Percentiles rank a stretch among this genome's conserved stretches.
Conservation (phyloP, 768 basidiomycete species). For the Lepiota brunneoincarnata region DNA sequence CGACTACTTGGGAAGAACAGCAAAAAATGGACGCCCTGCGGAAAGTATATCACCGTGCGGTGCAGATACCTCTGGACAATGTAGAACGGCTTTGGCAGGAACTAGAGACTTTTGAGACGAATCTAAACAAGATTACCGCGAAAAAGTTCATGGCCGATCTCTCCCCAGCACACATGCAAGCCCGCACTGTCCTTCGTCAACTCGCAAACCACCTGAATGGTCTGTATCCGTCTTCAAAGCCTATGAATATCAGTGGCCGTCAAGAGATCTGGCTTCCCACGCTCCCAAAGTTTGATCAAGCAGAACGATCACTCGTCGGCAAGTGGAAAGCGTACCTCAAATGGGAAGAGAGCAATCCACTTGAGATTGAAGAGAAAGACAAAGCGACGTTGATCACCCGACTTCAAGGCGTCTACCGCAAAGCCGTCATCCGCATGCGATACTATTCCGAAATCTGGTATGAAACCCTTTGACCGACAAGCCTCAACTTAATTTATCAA, state of each 20-base stretch:
- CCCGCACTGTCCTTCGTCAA: constrained; percentile 83
- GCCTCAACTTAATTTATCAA: not conserved
- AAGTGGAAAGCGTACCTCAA: constrained; percentile 92
- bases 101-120: constrained; percentile 87
- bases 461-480: constrained; percentile 14
- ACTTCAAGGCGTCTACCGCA: constrained; percentile 80
- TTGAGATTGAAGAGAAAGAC: constrained; percentile 89
- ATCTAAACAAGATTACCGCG: constrained; percentile 87
- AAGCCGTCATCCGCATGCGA: constrained; percentile 88
- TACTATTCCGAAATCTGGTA: constrained; percentile 96
- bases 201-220: constrained; percentile 66
- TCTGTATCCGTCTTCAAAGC: constrained; percentile 39
- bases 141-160: constrained; percentile 95
- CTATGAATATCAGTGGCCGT: constrained; percentile 17
- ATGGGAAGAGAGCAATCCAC: constrained; percentile 93
- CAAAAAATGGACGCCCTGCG: constrained; percentile 93
- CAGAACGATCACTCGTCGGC: constrained; percentile 73
- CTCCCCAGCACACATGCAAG: constrained; percentile 94
- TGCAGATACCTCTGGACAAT: constrained; percentile 92
- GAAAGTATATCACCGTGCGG: constrained; percentile 89
- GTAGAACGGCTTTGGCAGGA: constrained; percentile 93
- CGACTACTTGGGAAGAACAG: constrained; percentile 92
- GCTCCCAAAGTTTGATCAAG: constrained; percentile 66
- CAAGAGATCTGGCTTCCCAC: constrained; percentile 62
- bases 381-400: constrained; percentile 61